phyloP scores from a whole-genome alignment of 2,329 filamentous ascomycete species.

The Penicillium oxalicum region DNA sequence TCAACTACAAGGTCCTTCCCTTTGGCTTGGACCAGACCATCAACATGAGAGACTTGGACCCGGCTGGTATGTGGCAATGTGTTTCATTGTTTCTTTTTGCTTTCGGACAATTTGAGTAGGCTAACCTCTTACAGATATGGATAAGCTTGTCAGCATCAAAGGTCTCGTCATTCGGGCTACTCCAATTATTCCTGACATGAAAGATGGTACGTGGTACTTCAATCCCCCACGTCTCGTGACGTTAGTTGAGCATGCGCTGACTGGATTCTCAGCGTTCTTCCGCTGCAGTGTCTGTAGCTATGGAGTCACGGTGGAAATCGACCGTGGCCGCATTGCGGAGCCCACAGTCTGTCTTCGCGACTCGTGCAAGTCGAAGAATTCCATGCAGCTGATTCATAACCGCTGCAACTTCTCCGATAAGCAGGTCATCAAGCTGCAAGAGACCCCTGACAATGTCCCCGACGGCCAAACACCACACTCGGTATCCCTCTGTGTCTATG shows the following conservation, averaged over 20 bases:
- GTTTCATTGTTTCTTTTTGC: background rate
- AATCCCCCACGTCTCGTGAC: background rate
- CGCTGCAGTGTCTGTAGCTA: conserved; percentile 90
- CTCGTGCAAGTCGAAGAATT: conserved; percentile 79
- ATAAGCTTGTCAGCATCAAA: conserved; percentile 91
- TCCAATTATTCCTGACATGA: conserved; percentile 97
- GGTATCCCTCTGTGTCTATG: conserved; percentile 91
- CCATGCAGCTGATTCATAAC: conserved; percentile 98
- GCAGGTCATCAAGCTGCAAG: conserved; percentile 96
- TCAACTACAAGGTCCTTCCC: conserved; percentile 77
- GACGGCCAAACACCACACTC: conserved; percentile 96
- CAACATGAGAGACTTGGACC: conserved; percentile 91
- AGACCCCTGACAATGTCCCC: conserved; percentile 90
- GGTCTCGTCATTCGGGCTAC: conserved; percentile 93
- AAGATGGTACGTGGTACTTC: conserved; percentile 54
- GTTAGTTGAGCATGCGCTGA: background rate
- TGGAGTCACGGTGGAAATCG: conserved; percentile 82
- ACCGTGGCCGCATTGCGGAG: conserved; percentile 92
- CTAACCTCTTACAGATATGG: conserved; percentile 61
- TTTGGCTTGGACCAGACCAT: conserved; percentile 81
- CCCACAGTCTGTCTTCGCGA: conserved; percentile 82
- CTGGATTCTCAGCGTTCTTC: conserved; percentile 67
- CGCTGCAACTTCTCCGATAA: conserved; percentile 92
- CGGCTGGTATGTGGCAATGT: conserved; percentile 54
- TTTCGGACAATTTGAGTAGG: background rate